These are phyloP conservation scores for Polygonum aviculare DNA, from an alignment of 148 eudicot genomes.

Conservation along the genomic window DNA sequence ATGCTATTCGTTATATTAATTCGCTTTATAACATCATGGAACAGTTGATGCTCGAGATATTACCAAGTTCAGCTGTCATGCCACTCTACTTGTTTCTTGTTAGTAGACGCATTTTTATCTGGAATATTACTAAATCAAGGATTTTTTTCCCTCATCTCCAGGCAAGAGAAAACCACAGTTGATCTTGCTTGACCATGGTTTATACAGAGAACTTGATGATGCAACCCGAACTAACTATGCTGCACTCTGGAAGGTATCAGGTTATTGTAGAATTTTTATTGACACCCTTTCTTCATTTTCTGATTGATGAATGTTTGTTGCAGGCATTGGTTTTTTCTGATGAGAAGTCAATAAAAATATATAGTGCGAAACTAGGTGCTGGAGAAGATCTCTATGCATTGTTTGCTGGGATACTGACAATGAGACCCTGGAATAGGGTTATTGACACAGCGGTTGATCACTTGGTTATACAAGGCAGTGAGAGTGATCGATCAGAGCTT, in stretches of 20 bases:
- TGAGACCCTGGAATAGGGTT: slow-evolving; percentile 93
- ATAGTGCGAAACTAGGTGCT: slow-evolving; percentile 78
- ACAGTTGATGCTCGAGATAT: not conserved
- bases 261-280: slow-evolving; percentile 6
- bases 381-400: slow-evolving; percentile 88
- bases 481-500: slow-evolving; percentile 64
- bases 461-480: slow-evolving; percentile 69
- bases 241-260: slow-evolving; percentile 80
- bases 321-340: slow-evolving; percentile 90
- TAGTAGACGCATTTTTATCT: not conserved
- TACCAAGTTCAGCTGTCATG: not conserved
- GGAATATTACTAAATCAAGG: not conserved
- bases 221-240: slow-evolving; percentile 77
- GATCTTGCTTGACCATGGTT: slow-evolving; percentile 89
- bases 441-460: slow-evolving; percentile 87
- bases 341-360: slow-evolving; percentile 71
- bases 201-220: slow-evolving; percentile 85
- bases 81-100: not conserved
- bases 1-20: not conserved
- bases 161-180: slow-evolving; percentile 85
- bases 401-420: slow-evolving; percentile 89
- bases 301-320: slow-evolving; percentile 16
- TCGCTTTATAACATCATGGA: not conserved
- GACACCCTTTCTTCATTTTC: not conserved
- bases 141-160: slow-evolving; percentile 12